Base-by-base conservation (phyloP, 129 eudicot genomes). In the Artemisia annua region DNA sequence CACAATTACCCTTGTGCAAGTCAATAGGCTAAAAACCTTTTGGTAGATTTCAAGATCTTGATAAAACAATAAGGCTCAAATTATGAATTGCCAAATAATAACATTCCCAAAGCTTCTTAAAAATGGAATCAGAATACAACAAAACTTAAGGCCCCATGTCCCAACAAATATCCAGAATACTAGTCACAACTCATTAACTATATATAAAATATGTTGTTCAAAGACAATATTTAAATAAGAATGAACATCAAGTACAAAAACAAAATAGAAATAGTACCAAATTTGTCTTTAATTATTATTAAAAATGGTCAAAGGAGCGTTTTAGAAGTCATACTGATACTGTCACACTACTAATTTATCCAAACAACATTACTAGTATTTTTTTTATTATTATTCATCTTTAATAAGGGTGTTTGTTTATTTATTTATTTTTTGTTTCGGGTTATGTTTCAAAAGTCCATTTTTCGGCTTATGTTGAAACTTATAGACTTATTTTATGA, bases 121-220 rank as follows among this genome's bases (percentile, higher is more conserved):
- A 30, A 28, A 10, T 28, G 9, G 18, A 14, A 62, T 62, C 67
- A 9, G 63, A 58, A 20, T 58, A 11, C 12, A 20, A 58, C 35
- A 58, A 58, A 57, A 20, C 8, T 58, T 58, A 20, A 26, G n/a
- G 30, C 46, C 32, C 16, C 67, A 62, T 62, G 67, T 28, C 48
- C 30, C 67, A 62, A 62, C 48, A 28, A 62, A 62, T 13, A 62
- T 62, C 67, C 32, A 62, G 32, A 62, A 28, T 62, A 14, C 67
- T 61, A 26, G 66, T 26, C 44, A 60, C 15, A 60, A 3, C 35
- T 19, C 4, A 57, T 8, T 9, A 60, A 4, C 0, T 11, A 24
- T 28, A 14, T 3, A 26, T 28, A 26, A 61, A 30, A 24, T 28
- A 3, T 44, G 32, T 4, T 30, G 67, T 62, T 61, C 17, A 61